Base-by-base conservation (phyloP, 129 eudicot genomes). In the Rutidosis leptorrhynchoides region DNA sequence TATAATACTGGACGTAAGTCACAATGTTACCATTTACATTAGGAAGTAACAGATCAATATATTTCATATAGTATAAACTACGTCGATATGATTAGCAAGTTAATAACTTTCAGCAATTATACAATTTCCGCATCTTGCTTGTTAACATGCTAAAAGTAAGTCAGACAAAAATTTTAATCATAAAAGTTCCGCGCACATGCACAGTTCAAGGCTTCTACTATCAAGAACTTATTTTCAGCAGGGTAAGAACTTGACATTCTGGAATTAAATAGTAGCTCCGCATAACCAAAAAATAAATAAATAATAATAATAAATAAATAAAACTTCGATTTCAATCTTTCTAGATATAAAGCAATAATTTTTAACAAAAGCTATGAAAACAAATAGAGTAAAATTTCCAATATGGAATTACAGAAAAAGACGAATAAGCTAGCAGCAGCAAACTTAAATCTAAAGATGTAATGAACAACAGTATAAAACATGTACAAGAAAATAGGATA, bases 1-100 rank as follows among this genome's bases (percentile, higher is more conserved):
- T 82, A 61, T 75, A 90, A 75, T 90, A 83, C 97, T 90, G 75
- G 58, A 78, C 55, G 27, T 40, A 25, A 55, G 69, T 45, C 19
- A 29, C 57, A 59, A 25, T 25, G 64, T n/a, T n/a, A n/a, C n/a
- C n/a, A n/a, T n/a, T n/a, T n/a, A n/a, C n/a, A n/a, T n/a, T n/a
- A n/a, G n/a, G n/a, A n/a, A n/a, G n/a, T n/a, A n/a, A n/a, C n/a
- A n/a, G n/a, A 21, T 61, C 75, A 45, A 11, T 16, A 12, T 62
- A 33, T 63, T 35, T 26, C 74, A 55, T 5, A 54, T 21, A 8
- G 28, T 28, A 64, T 23, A 37, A 26, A 37, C 45, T 20, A 24
- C 28, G 14, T 40, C 3, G n/a, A 40, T 40, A n/a, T n/a, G 46
- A 40, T 12, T 3, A 19, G 43, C 56, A 70, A 70, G 28, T 40